Evolutionary conservation across 139 green algal genomes (phyloP).

Genomic region (Chlamydomonas urium): DNA sequence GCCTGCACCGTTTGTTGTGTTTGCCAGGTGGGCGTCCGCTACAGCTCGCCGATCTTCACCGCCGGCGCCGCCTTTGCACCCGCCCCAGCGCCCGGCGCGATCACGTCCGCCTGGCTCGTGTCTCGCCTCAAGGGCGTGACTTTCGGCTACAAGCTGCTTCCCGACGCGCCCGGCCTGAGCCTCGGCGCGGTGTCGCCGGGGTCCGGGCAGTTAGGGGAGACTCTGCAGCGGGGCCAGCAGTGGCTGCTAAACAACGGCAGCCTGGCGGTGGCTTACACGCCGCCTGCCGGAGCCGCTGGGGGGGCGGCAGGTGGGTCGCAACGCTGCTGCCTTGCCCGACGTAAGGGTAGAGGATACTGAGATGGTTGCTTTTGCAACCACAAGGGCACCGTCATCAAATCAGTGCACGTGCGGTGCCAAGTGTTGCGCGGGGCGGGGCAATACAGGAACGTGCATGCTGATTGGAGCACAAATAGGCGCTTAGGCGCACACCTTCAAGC

Average conservation of each 20-base stretch:
- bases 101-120: conserved; percentile 36
- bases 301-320: not conserved
- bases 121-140: conserved; percentile 4
- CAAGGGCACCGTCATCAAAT: not conserved
- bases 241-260: not conserved
- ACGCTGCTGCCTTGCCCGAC: not conserved
- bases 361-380: not conserved
- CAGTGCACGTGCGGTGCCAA: not conserved
- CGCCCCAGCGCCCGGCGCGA: not conserved
- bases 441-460: not conserved
- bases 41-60: conserved; percentile 39
- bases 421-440: not conserved
- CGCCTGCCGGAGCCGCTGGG: not conserved
- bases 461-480: too few species aligned
- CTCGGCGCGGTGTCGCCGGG: too few species aligned
- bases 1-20: not conserved
- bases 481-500: not conserved
- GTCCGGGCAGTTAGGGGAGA: too few species aligned
- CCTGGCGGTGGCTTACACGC: not conserved
- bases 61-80: conserved; percentile 40
- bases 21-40: conserved; percentile 51
- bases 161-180: too few species aligned
- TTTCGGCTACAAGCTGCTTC: not conserved
- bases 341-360: not conserved
- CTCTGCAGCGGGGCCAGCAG: not conserved